Evolutionary conservation across 2,329 filamentous ascomycete genomes (phyloP).

Genomic region (Cladosporium oxysporum): DNA sequence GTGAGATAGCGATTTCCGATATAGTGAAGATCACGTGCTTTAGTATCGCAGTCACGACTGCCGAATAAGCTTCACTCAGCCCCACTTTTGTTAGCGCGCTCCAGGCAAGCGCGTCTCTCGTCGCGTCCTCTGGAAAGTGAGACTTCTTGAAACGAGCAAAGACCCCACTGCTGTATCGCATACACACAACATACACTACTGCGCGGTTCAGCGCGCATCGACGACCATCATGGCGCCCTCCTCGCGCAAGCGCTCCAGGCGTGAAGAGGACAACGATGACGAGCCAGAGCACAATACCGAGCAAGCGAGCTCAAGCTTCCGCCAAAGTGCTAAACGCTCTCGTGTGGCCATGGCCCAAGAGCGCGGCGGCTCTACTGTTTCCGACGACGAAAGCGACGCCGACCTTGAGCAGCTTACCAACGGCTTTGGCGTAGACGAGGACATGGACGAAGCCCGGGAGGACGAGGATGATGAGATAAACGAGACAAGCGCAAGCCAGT

Average conservation of each 20-base stretch:
- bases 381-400: constrained; percentile 34
- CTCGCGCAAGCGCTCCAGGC: constrained; percentile 31
- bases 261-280: constrained; percentile 21
- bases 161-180: neutral
- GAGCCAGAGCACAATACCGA: constrained; percentile 30
- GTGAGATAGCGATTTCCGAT: neutral
- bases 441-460: constrained; percentile 25
- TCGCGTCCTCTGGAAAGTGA: constrained; percentile 1
- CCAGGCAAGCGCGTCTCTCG: neutral
- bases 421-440: constrained; percentile 17
- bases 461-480: constrained; percentile 33
- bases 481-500: constrained; percentile 34
- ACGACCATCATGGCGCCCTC: constrained; percentile 1
- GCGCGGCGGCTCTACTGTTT: constrained; percentile 31
- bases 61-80: neutral
- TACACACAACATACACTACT: neutral
- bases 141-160: neutral
- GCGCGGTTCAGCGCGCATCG: neutral
- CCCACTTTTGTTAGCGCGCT: neutral
- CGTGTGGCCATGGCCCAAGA: constrained; percentile 33
- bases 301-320: constrained; percentile 34
- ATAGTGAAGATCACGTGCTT: neutral
- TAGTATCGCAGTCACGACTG: neutral
- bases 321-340: constrained; percentile 33
- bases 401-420: constrained; percentile 22